Percentiles rank a stretch among this genome's conserved stretches.
These are phyloP conservation scores for Acacia acuminata DNA, from an alignment of 306 rosid genomes.

Conservation along the genomic window DNA sequence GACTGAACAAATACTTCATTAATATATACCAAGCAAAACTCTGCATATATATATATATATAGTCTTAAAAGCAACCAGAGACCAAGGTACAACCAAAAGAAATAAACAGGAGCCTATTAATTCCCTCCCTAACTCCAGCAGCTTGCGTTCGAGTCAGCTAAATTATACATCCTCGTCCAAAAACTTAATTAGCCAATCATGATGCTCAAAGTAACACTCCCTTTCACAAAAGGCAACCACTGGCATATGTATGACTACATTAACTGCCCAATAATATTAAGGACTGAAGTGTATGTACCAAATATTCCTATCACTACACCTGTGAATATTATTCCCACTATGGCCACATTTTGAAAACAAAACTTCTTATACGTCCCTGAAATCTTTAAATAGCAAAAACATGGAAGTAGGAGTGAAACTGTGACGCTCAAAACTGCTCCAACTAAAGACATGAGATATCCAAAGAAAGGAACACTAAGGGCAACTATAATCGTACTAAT, in stretches of 20 bases:
- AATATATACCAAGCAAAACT: background rate
- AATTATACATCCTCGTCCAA: background rate
- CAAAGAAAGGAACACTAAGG: constrained; percentile 52
- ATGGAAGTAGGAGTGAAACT: constrained; percentile 67
- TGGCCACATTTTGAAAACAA: constrained; percentile 32
- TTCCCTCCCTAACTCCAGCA: too few species aligned
- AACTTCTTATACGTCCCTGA: constrained; percentile 43
- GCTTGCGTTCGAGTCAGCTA: background rate
- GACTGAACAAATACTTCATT: background rate
- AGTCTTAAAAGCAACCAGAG: too few species aligned
- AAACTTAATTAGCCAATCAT: too few species aligned
- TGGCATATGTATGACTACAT: background rate
- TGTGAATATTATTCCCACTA: constrained; percentile 36
- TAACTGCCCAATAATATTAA: constrained; percentile 39
- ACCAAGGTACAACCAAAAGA: too few species aligned
- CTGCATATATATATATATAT: too few species aligned
- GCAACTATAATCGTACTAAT: constrained; percentile 55
- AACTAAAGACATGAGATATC: constrained; percentile 62
- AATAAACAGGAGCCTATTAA: too few species aligned
- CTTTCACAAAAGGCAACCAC: too few species aligned
- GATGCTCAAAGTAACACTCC: background rate
- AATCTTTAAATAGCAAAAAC: constrained; percentile 68
- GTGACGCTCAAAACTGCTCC: constrained; percentile 69
- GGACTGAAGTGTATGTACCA: constrained; percentile 60
- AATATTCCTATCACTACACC: constrained; percentile 40